Percentiles rank a stretch among this genome's conserved stretches.
Evolutionary conservation across 352 stramenopile species (phyloP).

Genomic region (Paralagenidium karlingii): DNA sequence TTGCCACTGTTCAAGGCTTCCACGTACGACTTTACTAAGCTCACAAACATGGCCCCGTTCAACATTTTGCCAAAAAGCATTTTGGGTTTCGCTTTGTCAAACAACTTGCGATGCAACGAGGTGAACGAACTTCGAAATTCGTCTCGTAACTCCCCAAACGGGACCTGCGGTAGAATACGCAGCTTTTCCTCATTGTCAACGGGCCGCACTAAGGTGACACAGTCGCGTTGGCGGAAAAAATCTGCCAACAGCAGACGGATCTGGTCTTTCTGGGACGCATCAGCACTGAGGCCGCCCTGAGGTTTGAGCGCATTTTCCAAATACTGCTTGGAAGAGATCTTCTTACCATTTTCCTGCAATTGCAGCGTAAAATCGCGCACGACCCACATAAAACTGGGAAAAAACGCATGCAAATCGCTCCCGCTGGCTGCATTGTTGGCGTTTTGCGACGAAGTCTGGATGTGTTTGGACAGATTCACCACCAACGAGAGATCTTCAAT

Average conservation of each 20-base stretch:
- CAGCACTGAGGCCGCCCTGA: constrained; percentile 60
- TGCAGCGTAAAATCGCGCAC: constrained; percentile 68
- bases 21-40: constrained; percentile 70
- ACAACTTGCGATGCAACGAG: constrained; percentile 44
- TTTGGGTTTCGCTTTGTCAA: constrained; percentile 75
- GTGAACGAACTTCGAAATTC: constrained; percentile 76
- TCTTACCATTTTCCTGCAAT: constrained; percentile 71
- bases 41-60: constrained; percentile 80
- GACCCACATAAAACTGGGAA: constrained; percentile 64
- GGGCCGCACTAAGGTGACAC: constrained; percentile 81
- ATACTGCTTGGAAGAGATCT: constrained; percentile 83
- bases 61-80: constrained; percentile 74
- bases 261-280: constrained; percentile 65
- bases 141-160: constrained; percentile 59
- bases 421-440: constrained; percentile 3
- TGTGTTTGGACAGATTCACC: constrained; percentile 64
- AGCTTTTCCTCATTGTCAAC: constrained; percentile 81
- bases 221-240: constrained; percentile 83
- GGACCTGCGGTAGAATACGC: constrained; percentile 40
- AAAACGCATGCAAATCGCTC: constrained; percentile 39
- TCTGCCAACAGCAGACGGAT: constrained; percentile 62
- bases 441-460: constrained; percentile 25
- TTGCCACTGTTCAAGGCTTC: constrained; percentile 82
- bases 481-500: constrained; percentile 71
- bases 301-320: constrained; percentile 80